Evolutionary conservation across 306 rosid species (phyloP).

Genomic region (Begonia peltatifolia): DNA sequence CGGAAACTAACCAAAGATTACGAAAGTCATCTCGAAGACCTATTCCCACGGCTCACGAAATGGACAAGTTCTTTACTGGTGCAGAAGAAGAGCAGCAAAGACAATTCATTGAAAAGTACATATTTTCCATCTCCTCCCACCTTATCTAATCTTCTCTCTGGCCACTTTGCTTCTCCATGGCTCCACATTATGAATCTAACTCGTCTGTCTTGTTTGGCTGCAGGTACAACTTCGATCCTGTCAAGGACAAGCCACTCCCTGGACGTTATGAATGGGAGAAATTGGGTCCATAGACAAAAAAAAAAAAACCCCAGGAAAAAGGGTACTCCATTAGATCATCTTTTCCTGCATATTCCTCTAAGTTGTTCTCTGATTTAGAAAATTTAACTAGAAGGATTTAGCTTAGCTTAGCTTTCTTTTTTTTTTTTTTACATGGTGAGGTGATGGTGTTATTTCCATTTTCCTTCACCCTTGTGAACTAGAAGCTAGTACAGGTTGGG

Average conservation of each 20-base stretch:
- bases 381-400: constrained; percentile 29
- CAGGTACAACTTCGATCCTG: constrained; percentile 96
- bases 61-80: constrained; percentile 75
- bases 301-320: constrained; percentile 7
- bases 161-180: too few species aligned
- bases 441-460: constrained; percentile 76
- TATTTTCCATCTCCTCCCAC: neutral
- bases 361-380: constrained; percentile 19
- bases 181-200: neutral
- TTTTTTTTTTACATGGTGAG: constrained; percentile 29
- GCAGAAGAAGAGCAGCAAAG: constrained; percentile 61
- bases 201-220: constrained; percentile 9
- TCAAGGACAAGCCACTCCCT: constrained; percentile 63
- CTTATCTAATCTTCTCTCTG: too few species aligned
- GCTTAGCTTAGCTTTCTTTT: too few species aligned
- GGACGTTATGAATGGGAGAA: constrained; percentile 88
- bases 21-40: constrained; percentile 40
- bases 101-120: constrained; percentile 70
- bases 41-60: constrained; percentile 55
- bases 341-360: constrained; percentile 20
- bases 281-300: constrained; percentile 26
- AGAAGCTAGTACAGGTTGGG: constrained; percentile 33
- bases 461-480: constrained; percentile 68
- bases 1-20: constrained; percentile 29
- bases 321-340: constrained; percentile 26